These are phyloP conservation scores for Colletotrichum orchidophilum DNA, from an alignment of 2,329 filamentous ascomycete species.

Conservation along the genomic window DNA sequence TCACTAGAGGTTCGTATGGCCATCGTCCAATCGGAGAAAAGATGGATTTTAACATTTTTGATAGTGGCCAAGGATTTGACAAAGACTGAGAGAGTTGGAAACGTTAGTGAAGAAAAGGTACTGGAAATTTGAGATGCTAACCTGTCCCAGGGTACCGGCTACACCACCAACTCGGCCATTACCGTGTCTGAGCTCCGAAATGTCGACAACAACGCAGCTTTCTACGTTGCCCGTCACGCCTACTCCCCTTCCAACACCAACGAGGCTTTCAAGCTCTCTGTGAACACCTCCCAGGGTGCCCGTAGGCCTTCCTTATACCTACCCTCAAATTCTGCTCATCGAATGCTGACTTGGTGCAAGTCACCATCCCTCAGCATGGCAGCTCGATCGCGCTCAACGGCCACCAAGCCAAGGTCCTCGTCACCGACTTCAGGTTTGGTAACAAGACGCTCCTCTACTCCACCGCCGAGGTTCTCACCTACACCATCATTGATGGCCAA, in stretches of 20 bases:
- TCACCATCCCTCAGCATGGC: conserved; percentile 63
- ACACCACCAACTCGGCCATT: conserved; percentile 61
- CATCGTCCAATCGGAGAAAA: no score
- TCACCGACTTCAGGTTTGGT: conserved; percentile 67
- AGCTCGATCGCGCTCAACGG: conserved; percentile 63
- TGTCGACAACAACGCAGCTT: conserved; percentile 63
- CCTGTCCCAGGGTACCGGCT: conserved; percentile 55
- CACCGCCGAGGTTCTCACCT: conserved; percentile 64
- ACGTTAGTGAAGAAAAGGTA: conserved; percentile 29
- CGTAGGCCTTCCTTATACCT: conserved; percentile 29
- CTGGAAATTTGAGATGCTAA: background rate
- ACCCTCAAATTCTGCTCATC: rapidly evolving
- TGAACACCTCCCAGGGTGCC: conserved; percentile 64
- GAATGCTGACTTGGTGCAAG: conserved; percentile 1
- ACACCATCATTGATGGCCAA: conserved; percentile 56
- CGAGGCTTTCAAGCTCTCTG: conserved; percentile 63
- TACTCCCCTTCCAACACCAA: conserved; percentile 60
- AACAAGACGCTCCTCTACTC: conserved; percentile 61
- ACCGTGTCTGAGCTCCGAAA: conserved; percentile 66
- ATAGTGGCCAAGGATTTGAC: conserved; percentile 64
- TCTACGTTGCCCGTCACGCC: conserved; percentile 67
- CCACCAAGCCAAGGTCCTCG: conserved; percentile 69
- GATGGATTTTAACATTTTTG: background rate
- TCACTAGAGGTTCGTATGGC: conserved; percentile 53
- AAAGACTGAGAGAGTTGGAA: conserved; percentile 59